Evolutionary conservation across 2,329 filamentous ascomycete genomes (phyloP), one percentile per base, ranked within the genome.

Genomic region (Sclerotinia minor): DNA sequence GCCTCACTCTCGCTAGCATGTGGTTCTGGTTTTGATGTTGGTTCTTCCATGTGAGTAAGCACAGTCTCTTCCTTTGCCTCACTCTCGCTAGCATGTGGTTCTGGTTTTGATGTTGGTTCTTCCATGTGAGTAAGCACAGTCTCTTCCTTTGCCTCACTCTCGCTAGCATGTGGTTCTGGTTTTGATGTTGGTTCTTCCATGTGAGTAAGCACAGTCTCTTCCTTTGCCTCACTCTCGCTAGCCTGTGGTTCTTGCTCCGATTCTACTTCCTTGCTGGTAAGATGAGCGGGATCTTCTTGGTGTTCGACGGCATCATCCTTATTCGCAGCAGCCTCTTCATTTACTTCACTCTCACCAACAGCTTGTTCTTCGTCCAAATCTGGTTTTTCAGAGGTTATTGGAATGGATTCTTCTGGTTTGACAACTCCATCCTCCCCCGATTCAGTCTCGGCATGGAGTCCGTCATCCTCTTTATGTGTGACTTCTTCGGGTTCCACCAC

Each of bases 81-180:
- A 21, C 29, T 32, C 45, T 61, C 32, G 29, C 45, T 49, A 49
- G 45, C 45, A 61, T 35, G 26, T 49, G 21, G 21, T 49, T 61
- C 58, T 49, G 21, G 44, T n/a, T 49, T 29, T 24, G 29, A 61
- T 61, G 15, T 19, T 38, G 58, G 17, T 29, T 60, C 44, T n/a
- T 59, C 41, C 17, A 59, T 47, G 57, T 59, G 26, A 44, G 26
- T 29, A 29, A 17, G 52, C 6, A 6, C 45, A 7, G n/a, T 50
- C 17, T 38, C 45, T 50, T 63, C 59, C 26, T 50, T 50, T 41
- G 59, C 21, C 17, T 63, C n/a, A 26, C n/a, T 24, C 45, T 61
- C 32, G 29, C 45, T 49, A 49, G 45, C 45, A 61, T 35, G 26
- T 49, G 21, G 21, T 49, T 61, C 58, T 49, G 21, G 44, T n/a